Base-by-base conservation (phyloP, 768 basidiomycete species). In the Hemileccinum rubropunctum region DNA sequence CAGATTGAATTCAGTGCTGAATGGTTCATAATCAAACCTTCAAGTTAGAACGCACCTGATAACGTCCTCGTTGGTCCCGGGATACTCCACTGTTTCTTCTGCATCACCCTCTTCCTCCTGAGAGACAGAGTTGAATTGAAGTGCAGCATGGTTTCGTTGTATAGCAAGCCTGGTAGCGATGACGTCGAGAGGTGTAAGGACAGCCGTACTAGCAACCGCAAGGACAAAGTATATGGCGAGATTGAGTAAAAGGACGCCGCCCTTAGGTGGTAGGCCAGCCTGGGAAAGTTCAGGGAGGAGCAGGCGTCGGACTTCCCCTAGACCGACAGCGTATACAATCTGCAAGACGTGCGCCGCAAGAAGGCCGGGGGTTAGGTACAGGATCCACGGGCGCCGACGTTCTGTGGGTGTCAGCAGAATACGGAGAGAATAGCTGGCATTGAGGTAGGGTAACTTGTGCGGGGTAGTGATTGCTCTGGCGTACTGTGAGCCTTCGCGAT, bases 401-500 rank as follows among this genome's bases (percentile, higher is more conserved):
- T 93, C 91, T 6, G 89, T 91, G 6, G 88, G 86, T 1, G 91
- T 93, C 47, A 93, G 73, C 30, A 93, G 73, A 50, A 84, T 67
- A 18, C 86, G 84, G 15, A 92, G 67, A 17, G 86, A 79, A 52
- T 78, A 73, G 48, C 77, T 60, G 2, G 76, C 71, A 30, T 76
- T 71, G 60, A 86, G 75, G 60, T 79, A 90, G 2, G 84, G 78
- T 32, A 93, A 72, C 62, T 77, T 83, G 67, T 88, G 81, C 0
- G 91, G 91, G 1, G 91, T 93, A 1, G 87, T 91, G 54, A 93
- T 86, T 3, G 91, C 78, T 37, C 91, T 93, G 55, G 17, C 45
- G 40, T 50, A 23, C 39, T 15, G 40, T 48, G 18, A 51, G 43
- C 46, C 13, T 28, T 18, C 36, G 35, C 49, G 23, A 23, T 23